A percentile compares a stretch with the other conserved stretches of the same genome.
Conservation (phyloP, 352 stramenopile genomes). For the Globisporangium cylindrosporum region DNA sequence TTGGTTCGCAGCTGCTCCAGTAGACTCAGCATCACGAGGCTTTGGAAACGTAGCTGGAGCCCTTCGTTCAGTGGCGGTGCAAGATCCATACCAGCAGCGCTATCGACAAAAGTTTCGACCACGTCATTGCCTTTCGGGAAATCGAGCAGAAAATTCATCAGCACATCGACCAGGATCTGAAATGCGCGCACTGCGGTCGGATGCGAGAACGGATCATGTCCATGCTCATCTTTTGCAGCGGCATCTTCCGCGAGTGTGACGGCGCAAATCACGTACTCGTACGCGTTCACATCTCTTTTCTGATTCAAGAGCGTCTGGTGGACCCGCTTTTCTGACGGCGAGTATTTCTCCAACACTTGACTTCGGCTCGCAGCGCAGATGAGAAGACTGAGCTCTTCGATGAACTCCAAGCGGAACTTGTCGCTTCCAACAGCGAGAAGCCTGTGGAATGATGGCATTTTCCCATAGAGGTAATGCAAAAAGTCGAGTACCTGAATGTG, state of each 20-base stretch:
- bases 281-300: constrained; percentile 35
- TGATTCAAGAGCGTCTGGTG: constrained; percentile 39
- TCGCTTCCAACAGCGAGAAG: constrained; percentile 32
- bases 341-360: constrained; percentile 39
- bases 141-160: constrained; percentile 53
- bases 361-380: constrained; percentile 44
- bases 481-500: constrained; percentile 61
- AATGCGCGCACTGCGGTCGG: constrained; percentile 34
- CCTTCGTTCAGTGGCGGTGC: constrained; percentile 42
- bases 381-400: constrained; percentile 54
- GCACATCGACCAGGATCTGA: constrained; percentile 42
- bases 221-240: constrained; percentile 30
- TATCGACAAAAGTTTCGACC: constrained; percentile 50
- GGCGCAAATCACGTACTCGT: constrained; percentile 34
- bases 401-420: constrained; percentile 51
- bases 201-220: constrained; percentile 59
- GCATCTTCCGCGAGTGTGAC: constrained; percentile 41
- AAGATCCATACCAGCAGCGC: constrained; percentile 30
- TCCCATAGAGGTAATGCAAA: constrained; percentile 42
- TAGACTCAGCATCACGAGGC: constrained; percentile 46
- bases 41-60: constrained; percentile 51
- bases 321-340: constrained; percentile 30
- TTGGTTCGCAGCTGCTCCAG: constrained; percentile 47
- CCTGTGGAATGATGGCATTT: constrained; percentile 41
- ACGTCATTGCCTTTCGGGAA: constrained; percentile 44